Evolutionary conservation across 495 filamentous ascomycete genomes (phyloP), one percentile per base, ranked within the genome.

Genomic region (Aspergillus nanangensis): DNA sequence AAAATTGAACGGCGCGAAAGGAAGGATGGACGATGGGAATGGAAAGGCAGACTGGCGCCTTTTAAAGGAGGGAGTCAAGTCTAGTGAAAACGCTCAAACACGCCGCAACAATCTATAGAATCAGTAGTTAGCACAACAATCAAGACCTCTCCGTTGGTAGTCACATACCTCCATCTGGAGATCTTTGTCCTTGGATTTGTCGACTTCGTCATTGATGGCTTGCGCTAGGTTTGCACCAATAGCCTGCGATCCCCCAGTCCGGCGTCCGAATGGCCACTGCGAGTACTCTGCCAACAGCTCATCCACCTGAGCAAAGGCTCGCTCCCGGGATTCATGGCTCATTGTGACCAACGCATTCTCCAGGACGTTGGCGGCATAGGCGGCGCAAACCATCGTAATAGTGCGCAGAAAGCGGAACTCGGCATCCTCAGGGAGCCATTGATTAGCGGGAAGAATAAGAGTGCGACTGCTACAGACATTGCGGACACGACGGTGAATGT

Each of bases 1-100:
- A 49, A 33, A 41, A 39, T 21, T 40, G 23, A 48, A 49, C 34
- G 22, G 45, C 41, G 41, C 40, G 38, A 50, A 55, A 27, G 39
- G 43, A 55, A 43, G 40, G 49, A 50, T 43, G 45, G 21, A 45
- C 18, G 43, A 48, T 35, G 47, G 36, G 44, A 47, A 48, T 40
- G 42, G 52, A 43, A 31, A 47, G 23, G 19, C 42, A 45, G 32
- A 36, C 44, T 47, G 47, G 50, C 46, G 55, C 24, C 32, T 41
- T 47, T 41, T 77, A 96, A 60, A 96, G 82, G 40, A 96, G 74
- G 15, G 92, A 96, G 72, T 96, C 92, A 57, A 97, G 82, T 67
- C 92, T 80, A 45, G 92, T 97, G 65, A 96, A 97, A 56, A 97
- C 92, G 72, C 86, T 95, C 66, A 97, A 75, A 68, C 91, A 95